Evolutionary conservation across 1,284 basidiomycete genomes (phyloP).

Genomic region (Inonotus obliquus): DNA sequence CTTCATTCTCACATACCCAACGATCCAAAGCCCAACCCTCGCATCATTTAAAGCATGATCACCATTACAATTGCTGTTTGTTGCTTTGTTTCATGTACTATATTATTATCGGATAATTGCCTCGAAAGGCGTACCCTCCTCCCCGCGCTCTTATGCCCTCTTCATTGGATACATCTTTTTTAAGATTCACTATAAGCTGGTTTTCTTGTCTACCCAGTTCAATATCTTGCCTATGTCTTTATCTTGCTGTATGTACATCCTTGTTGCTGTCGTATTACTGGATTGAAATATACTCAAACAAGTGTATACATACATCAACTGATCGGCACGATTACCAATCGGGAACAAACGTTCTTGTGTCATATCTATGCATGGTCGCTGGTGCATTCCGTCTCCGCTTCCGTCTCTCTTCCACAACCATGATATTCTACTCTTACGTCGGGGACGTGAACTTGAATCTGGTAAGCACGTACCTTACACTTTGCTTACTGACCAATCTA

Average conservation of each 20-base stretch:
- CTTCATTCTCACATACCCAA: conserved; percentile 16
- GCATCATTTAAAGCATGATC: neutral
- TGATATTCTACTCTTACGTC: conserved; percentile 22
- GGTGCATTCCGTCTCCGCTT: neutral
- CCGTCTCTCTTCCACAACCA: neutral
- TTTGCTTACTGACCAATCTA: neutral
- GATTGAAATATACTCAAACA: conserved; percentile 9
- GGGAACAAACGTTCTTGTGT: too few species aligned
- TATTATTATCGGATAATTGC: neutral
- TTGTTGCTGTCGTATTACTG: neutral
- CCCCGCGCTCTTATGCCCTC: conserved; percentile 2
- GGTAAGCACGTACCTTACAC: conserved; percentile 19
- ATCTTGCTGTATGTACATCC: neutral
- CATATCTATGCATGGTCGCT: too few species aligned
- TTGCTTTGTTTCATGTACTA: conserved; percentile 9
- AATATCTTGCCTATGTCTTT: neutral
- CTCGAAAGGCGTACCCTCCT: neutral
- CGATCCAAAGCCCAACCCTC: conserved; percentile 19
- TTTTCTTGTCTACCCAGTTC: neutral
- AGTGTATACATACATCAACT: neutral
- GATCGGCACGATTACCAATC: too few species aligned
- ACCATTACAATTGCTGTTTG: conserved; percentile 11
- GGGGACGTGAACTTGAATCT: conserved; percentile 28
- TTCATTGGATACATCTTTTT: neutral
- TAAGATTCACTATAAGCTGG: neutral